Evolutionary conservation across 116 monocot species (phyloP), one percentile per base, ranked within the genome.

Genomic region (Posidonia oceanica): DNA sequence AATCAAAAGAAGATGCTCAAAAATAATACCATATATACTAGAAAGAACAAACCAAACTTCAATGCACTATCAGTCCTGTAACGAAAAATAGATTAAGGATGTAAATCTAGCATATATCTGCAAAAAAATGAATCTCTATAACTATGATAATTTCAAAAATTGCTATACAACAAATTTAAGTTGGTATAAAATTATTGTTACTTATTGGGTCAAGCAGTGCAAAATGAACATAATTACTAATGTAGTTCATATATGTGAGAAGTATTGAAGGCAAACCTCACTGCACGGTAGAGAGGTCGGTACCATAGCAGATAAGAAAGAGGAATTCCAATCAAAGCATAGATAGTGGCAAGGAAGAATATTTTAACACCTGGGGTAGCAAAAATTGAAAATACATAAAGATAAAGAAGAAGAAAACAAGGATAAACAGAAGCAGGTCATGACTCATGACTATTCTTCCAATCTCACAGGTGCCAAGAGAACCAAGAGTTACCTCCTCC

Each of bases 291-390:
- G 22, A 98, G 77, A 70, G 97, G 97, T 75, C 89, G 78, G 59
- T 98, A 98, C 97, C 97, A 98, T 42, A 98, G 79, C 52, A 93
- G 78, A 79, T 87, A 98, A 67, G 97, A 98, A 69, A 98, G 82
- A 58, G 93, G 93, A 61, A 78, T 76, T 66, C 97, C 97, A 73
- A 81, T 68, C 59, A 93, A 58, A 64, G 97, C 97, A 83, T 98
- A 98, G 15, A 98, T 98, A 23, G 69, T 65, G n/a, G 97, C 81
- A 67, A 98, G 93, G 64, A 98, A 84, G 73, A 92, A 92, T 14
- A 98, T 85, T 66, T 80, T 90, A 14, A 87, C 87, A 76, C 87
- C 97, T 98, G 83, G 20, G 72, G 41, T 52, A 57, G 61, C 36
- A 75, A n/a, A 69, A 74, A 13, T 42, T 61, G 6, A 53, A 68